Evolutionary conservation across 805 yeast genomes (phyloP).

Genomic region (Zygosaccharomyces pseudorouxii): DNA sequence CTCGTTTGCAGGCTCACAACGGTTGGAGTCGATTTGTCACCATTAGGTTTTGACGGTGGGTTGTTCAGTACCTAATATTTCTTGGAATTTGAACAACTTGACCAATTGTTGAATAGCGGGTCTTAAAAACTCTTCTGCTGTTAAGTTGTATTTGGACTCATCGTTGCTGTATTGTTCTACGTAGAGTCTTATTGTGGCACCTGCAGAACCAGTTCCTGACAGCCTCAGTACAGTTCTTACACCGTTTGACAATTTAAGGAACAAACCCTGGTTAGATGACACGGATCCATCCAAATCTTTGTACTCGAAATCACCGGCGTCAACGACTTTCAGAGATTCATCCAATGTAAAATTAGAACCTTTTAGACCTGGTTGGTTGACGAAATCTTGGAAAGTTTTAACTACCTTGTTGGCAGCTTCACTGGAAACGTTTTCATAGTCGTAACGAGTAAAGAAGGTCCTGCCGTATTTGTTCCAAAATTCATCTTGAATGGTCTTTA

Average conservation of each 20-base stretch:
- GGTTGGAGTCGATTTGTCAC: background rate
- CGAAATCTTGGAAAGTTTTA: slow-evolving; percentile 42
- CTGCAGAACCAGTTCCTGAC: slow-evolving; percentile 96
- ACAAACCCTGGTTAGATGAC: slow-evolving; percentile 82
- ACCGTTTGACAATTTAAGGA: slow-evolving; percentile 74
- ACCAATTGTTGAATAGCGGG: slow-evolving; percentile 60
- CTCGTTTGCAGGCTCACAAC: background rate
- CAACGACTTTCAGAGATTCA: slow-evolving; percentile 50
- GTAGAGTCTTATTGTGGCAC: slow-evolving; percentile 93
- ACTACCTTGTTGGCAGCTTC: slow-evolving; percentile 74
- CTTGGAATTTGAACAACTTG: slow-evolving; percentile 63
- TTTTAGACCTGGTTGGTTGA: slow-evolving; percentile 38
- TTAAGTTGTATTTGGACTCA: slow-evolving; percentile 40
- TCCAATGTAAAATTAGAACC: slow-evolving; percentile 50
- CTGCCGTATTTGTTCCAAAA: slow-evolving; percentile 94
- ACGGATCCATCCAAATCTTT: slow-evolving; percentile 94
- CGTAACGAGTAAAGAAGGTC: slow-evolving; percentile 95
- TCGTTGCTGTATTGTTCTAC: slow-evolving; percentile 77
- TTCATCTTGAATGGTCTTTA: slow-evolving; percentile 70
- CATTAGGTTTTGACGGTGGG: slow-evolving; percentile 82
- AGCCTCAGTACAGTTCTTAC: slow-evolving; percentile 82
- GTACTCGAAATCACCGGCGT: slow-evolving; percentile 85
- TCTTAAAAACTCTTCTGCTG: slow-evolving; percentile 65
- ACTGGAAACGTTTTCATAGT: slow-evolving; percentile 75
- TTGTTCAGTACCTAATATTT: slow-evolving; percentile 70